A percentile compares a stretch with the other conserved stretches of the same genome.
Evolutionary conservation across 805 yeast genomes (phyloP).

Genomic region (Wickerhamomyces subpelliculosus): DNA sequence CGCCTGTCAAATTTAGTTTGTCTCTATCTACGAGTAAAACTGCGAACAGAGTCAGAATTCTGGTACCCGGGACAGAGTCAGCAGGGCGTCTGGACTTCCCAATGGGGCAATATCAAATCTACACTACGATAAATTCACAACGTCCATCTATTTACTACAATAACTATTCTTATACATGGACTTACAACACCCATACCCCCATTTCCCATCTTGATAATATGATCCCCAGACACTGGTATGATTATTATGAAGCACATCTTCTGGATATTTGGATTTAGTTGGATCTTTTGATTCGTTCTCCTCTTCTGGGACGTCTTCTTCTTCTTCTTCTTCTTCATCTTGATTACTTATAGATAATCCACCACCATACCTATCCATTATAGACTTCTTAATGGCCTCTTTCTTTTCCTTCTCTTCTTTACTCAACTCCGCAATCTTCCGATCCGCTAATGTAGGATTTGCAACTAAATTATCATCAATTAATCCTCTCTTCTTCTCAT

Average conservation of each 20-base stretch:
- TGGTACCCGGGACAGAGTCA: no score
- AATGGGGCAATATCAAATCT: no score
- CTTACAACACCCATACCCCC: conserved; percentile 41
- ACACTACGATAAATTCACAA: no score
- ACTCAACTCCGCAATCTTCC: conserved; percentile 28
- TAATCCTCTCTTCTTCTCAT: conserved; percentile 25
- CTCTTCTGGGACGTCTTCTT: conserved; percentile 4
- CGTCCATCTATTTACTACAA: conserved; percentile 23
- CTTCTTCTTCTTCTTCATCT: conserved; percentile 4
- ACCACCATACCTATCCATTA: conserved; percentile 31
- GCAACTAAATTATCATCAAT: conserved; percentile 28
- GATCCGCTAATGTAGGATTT: conserved; percentile 40
- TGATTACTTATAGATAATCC: conserved; percentile 16
- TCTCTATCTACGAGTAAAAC: no score
- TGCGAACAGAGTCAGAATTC: no score
- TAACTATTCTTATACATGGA: conserved; percentile 24
- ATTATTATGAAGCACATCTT: conserved; percentile 30
- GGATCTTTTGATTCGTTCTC: neutral
- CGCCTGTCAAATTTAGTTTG: no score
- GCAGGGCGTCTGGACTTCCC: no score
- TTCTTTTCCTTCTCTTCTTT: conserved; percentile 22
- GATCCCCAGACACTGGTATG: conserved; percentile 39
- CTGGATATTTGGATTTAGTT: conserved; percentile 22
- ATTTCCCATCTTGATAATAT: conserved; percentile 31
- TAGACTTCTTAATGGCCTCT: conserved; percentile 23